Evolutionary conservation across 2,329 filamentous ascomycete species (phyloP), one percentile per base, ranked within the genome.

Genomic region (Ophioceras dolichostomum): DNA sequence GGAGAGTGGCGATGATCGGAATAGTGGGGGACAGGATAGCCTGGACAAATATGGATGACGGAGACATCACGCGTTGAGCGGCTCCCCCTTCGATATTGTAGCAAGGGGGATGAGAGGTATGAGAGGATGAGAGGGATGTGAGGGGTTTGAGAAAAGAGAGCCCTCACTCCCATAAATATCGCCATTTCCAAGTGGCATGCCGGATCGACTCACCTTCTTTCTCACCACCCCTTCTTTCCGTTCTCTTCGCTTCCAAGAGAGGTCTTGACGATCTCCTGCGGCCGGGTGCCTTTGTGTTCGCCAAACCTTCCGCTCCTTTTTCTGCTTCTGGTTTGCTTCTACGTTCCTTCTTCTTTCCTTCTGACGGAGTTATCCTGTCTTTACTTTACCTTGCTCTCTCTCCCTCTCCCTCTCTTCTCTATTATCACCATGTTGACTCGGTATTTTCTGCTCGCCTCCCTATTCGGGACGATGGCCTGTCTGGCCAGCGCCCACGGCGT

Each of bases 401-500:
- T 37, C 35, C 26, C 22, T 37, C 17, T 9, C n/a, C 27, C 31
- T 14, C 14, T 34, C 22, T 32, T 19, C 14, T 14, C 24, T 37
- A 26, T 18, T 22, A n/a, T 8, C 14, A 17, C n/a, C 9, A 9
- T 22, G 30, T 18, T 13, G 27, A 36, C 5, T 20, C 43, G 41
- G 41, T 31, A 28, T 29, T 31, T 19, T 27, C 27, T 30, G 4
- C 37, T 31, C 10, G 41, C 14, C 10, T 44, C 4, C 36, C 22
- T 8, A 7, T 26, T 26, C 22, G 22, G 12, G 8, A 7, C 7
- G 22, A 12, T 46, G 21, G 38, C 42, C 5, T 37, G 29, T 10
- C 5, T 40, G 16, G 44, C 42, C 17, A 37, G 29, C 21, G 45
- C 42, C 10, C 45, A 47, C 38, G 39, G 41, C 26, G 40, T 45